phyloP scores from a whole-genome alignment of 176 grass and related monocot species.

The Oryza rufipogon region DNA sequence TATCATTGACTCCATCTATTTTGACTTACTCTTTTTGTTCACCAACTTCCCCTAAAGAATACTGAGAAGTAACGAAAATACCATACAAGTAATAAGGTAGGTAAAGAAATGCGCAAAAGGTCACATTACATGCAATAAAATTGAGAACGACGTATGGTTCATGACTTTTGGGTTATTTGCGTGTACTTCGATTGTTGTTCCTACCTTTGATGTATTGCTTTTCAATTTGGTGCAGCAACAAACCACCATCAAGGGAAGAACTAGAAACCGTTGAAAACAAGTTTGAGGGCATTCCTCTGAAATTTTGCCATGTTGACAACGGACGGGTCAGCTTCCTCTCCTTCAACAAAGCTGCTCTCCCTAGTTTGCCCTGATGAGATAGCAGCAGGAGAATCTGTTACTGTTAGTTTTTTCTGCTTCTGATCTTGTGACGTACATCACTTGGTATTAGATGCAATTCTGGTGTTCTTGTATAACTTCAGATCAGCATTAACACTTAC shows the following conservation, averaged over 20 bases:
- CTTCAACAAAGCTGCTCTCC: constrained; percentile 46
- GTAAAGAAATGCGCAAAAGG: background rate
- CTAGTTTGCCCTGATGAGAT: constrained; percentile 55
- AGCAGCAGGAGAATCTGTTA: background rate
- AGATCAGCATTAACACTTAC: background rate
- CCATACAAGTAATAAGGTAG: background rate
- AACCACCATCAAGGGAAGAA: constrained; percentile 54
- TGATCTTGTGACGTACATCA: background rate
- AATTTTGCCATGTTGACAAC: constrained; percentile 62
- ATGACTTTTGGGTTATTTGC: background rate
- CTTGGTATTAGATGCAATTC: background rate
- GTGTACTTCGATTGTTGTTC: background rate
- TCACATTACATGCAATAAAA: background rate
- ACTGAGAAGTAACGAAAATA: background rate
- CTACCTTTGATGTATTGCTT: background rate
- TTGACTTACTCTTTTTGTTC: constrained; percentile 3
- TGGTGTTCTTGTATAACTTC: background rate
- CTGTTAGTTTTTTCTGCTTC: background rate
- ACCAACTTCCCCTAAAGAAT: constrained; percentile 1
- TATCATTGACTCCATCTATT: background rate
- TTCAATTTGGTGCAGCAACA: constrained; percentile 37
- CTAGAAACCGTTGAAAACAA: constrained; percentile 49
- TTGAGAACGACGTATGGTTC: constrained; percentile 7
- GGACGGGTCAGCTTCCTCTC: constrained; percentile 63
- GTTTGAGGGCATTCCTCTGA: constrained; percentile 51